Evolutionary conservation across 805 yeast species (phyloP).

Genomic region (Nakazawaea molendinolei): DNA sequence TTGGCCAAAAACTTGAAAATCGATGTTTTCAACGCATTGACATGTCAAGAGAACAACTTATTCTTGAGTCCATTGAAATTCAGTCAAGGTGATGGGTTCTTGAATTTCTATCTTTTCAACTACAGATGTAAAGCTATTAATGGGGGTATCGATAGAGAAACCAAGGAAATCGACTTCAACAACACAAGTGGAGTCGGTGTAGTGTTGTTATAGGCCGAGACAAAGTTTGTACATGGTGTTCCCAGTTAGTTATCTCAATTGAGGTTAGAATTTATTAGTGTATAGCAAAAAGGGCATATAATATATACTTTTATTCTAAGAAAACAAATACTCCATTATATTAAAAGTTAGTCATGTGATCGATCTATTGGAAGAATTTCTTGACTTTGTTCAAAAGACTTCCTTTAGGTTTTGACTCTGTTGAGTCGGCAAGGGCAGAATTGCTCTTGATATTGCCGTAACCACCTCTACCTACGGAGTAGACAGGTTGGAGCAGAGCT

Average conservation of each 20-base stretch:
- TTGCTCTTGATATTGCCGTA: slow-evolving; percentile 44
- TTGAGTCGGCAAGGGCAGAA: too few relatives aligned
- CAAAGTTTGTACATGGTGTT: too few relatives aligned
- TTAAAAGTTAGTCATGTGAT: not conserved
- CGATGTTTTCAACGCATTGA: slow-evolving; percentile 91
- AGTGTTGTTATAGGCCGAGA: slow-evolving; percentile 55
- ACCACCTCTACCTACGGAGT: slow-evolving; percentile 54
- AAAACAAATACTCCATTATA: not conserved
- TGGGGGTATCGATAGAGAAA: slow-evolving; percentile 67
- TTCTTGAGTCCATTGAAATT: slow-evolving; percentile 80
- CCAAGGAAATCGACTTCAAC: slow-evolving; percentile 44
- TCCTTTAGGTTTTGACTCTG: slow-evolving; percentile 27
- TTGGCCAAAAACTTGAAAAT: slow-evolving; percentile 60
- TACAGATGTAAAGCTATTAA: slow-evolving; percentile 73
- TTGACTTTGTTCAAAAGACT: slow-evolving; percentile 8
- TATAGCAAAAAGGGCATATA: too few relatives aligned
- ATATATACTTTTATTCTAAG: too few relatives aligned
- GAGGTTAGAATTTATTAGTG: too few relatives aligned
- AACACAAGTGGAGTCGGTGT: slow-evolving; percentile 82
- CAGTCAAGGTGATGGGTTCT: slow-evolving; percentile 88
- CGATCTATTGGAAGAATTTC: slow-evolving; percentile 7
- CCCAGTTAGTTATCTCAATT: too few relatives aligned
- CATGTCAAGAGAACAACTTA: slow-evolving; percentile 82
- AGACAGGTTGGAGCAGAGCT: slow-evolving; percentile 32
- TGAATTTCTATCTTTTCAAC: slow-evolving; percentile 89